These are phyloP conservation scores for Entomortierella beljakovae DNA, from an alignment of 192 early-diverging fungal genomes.

Conservation along the genomic window DNA sequence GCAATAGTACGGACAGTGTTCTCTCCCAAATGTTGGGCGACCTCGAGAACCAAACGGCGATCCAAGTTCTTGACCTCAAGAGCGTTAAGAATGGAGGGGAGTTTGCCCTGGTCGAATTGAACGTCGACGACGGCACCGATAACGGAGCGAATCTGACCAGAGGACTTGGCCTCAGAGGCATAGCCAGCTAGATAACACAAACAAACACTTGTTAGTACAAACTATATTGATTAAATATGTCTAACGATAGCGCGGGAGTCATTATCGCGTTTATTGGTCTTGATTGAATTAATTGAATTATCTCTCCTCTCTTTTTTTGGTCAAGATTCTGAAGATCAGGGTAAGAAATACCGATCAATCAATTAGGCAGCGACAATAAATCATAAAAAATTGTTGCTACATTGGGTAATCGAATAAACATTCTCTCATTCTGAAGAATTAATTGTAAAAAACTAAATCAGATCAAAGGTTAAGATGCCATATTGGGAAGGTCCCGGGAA, in stretches of 20 bases:
- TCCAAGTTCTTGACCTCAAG: slow-evolving; percentile 85
- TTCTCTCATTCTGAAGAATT: not conserved
- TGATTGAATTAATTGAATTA: too few species aligned
- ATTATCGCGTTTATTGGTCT: too few species aligned
- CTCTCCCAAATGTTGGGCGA: slow-evolving; percentile 97
- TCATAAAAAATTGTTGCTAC: too few species aligned
- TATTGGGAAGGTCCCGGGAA: slow-evolving; percentile 27
- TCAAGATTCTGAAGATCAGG: too few species aligned
- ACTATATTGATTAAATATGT: not conserved
- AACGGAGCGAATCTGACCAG: slow-evolving; percentile 90
- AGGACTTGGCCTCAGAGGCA: slow-evolving; percentile 69
- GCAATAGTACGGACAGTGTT: slow-evolving; percentile 99
- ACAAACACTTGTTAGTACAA: not conserved
- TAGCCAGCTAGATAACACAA: slow-evolving; percentile 56
- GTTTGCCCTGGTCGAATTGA: slow-evolving; percentile 90
- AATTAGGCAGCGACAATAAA: too few species aligned
- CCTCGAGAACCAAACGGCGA: slow-evolving; percentile 94
- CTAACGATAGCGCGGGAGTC: too few species aligned
- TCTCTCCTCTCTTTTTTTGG: too few species aligned
- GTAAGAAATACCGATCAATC: too few species aligned
- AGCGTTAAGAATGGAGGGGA: slow-evolving; percentile 96
- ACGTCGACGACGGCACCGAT: slow-evolving; percentile 99
- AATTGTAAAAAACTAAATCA: not conserved
- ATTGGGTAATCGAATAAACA: not conserved
- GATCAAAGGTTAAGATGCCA: slow-evolving; percentile 5